Base-by-base conservation (phyloP, 768 basidiomycete genomes). In the Panaeolus papilionaceus region DNA sequence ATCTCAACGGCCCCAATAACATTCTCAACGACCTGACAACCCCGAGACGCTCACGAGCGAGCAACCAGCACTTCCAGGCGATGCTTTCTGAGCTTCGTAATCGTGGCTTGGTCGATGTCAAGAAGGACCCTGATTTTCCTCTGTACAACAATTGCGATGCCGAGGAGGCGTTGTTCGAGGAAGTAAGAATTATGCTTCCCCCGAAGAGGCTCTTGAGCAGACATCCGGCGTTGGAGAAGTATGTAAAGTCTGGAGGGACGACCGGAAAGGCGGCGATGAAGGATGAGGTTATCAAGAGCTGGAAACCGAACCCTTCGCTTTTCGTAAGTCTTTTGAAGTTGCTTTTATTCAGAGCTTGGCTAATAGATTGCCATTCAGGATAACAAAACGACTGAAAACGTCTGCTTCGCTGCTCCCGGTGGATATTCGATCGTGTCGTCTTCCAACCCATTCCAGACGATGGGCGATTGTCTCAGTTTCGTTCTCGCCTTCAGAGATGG, bases 271-370 rank as follows among this genome's bases (percentile, higher is more conserved):
- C 42, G n/a, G 68, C 64, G n/a, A 16, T 64, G 20, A 42, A 47
- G 58, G 26, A 64, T n/a, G 72, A 73, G 26, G 62, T 73, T 12
- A 63, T 62, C 40, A 49, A 66, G 42, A 64, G 63, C 14, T 73
- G 72, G 71, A 66, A 66, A 28, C 71, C 72, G 9, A 73, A 73
- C 45, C 64, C 72, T n/a, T 69, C 69, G 0, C 54, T 73, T 16
- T 73, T 73, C 39, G 72, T 73, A 38, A 45, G 69, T 67, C 18
- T 16, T 26, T 38, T 37, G 20, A 26, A 44, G 12, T 58, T 14
- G 11, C 51, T 7, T 68, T 33, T 11, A 10, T 10, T 67, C n/a
- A 64, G 10, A 10, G 1, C 12, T 20, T n/a, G 16, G 16, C n/a
- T 45, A 5, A 14, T 45, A 5, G 5, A 5, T 14, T 11, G 11